Base-by-base conservation (phyloP, 768 basidiomycete species). In the Tylopilus sp. region DNA sequence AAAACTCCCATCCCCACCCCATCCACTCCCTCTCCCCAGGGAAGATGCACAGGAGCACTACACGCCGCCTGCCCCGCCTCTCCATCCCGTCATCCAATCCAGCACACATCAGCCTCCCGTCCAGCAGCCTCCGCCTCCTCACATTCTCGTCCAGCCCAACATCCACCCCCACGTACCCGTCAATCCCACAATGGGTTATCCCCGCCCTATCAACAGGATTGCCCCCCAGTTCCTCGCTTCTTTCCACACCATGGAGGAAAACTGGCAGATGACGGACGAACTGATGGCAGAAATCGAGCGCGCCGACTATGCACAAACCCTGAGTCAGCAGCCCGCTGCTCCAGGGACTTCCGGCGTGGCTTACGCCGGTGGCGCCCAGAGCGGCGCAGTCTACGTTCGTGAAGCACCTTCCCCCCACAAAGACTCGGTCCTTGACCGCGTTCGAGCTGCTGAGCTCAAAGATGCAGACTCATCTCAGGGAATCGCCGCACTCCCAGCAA, bases 231-330 rank as follows among this genome's bases (percentile, higher is more conserved):
- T 86, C 62, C 75, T 85, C 18, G 68, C 73, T 0, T 79, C 80
- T 50, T 82, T 77, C 60, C 77, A 80, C 38, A 67, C 72, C 11
- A 60, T 78, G 60, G 81, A 82, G 33, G 81, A 81, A 38, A 75
- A 75, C 36, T 86, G 81, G 76, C 77, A 84, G 44, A 79, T 88
- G 75, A 85, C 85, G 0, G 79, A 81, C 31, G 82, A 87, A 56
- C 73, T 87, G 25, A 71, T 87, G 67, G 82, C 81, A 28, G 83
- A 87, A 55, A 84, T 87, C 54, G 86, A 88, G 61, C 78, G 80
- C 39, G 82, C 81, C n/a, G 83, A 86, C 66, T 68, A 79, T 55
- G 80, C 83, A 49, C 82, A 82, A 61, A 67, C 76, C 10, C 78
- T 80, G 61, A 72, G 71, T 35, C 75, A 77, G 56, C 69, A 69